Evolutionary conservation across 805 yeast species (phyloP).

Genomic region (Wickerhamiella bombiphila): DNA sequence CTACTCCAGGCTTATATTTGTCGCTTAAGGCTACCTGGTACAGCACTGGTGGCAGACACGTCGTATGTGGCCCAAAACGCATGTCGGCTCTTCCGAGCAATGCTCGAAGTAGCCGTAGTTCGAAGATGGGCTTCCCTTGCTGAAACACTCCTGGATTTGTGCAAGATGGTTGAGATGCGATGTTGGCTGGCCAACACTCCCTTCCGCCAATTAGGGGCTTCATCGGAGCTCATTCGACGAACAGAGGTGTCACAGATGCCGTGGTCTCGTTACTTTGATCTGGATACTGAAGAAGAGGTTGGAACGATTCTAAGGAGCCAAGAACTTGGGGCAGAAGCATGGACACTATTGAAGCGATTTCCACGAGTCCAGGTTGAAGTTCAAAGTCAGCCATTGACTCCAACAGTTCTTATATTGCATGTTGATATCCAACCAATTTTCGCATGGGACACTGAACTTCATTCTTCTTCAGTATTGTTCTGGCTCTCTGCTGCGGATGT

Average conservation of each 20-base stretch:
- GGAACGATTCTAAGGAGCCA: conserved; percentile 69
- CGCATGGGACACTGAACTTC: conserved; percentile 57
- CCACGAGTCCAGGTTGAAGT: conserved; percentile 53
- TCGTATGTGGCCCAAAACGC: conserved; percentile 86
- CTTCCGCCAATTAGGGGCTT: conserved; percentile 69
- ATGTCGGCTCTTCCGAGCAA: conserved; percentile 72
- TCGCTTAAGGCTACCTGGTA: conserved; percentile 59
- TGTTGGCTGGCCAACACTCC: conserved; percentile 79
- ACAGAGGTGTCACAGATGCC: conserved; percentile 74
- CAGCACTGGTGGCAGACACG: conserved; percentile 88
- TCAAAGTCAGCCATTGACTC: conserved; percentile 62
- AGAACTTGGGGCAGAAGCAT: conserved; percentile 38
- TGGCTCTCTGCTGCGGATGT: conserved; percentile 65
- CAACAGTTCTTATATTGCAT: conserved; percentile 48
- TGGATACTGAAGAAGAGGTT: conserved; percentile 56
- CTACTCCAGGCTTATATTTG: conserved; percentile 82
- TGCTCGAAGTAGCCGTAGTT: conserved; percentile 58
- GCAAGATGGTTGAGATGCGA: conserved; percentile 66
- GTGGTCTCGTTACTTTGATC: conserved; percentile 59
- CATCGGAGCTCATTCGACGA: conserved; percentile 51
- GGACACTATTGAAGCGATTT: conserved; percentile 49
- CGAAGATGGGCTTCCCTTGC: conserved; percentile 62
- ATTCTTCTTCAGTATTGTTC: conserved; percentile 53
- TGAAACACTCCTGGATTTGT: conserved; percentile 41
- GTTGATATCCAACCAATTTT: conserved; percentile 58